Conservation (phyloP, 192 early-diverging fungal species). For the Coemansia sp. region DNA sequence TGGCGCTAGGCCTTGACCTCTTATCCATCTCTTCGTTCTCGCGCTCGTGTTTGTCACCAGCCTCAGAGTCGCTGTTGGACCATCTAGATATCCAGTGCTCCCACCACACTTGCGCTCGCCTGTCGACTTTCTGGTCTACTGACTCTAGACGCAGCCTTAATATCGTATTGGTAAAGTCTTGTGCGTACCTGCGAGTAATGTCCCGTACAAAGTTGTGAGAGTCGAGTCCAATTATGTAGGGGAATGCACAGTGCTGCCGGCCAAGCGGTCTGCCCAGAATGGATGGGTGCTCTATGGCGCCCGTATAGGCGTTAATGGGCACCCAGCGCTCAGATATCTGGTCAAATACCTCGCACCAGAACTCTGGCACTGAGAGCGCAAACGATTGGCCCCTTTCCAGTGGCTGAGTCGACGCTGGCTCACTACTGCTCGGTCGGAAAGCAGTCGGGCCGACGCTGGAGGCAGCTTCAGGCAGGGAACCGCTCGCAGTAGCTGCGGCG, state of each 20-base stretch:
- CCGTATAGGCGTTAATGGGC: constrained; percentile 35
- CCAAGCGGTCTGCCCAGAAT: constrained; percentile 9
- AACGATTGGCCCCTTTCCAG: neutral
- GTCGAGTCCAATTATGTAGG: constrained; percentile 39
- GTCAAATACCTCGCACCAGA: constrained; percentile 72
- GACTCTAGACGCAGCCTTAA: constrained; percentile 51
- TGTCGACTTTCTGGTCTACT: constrained; percentile 15
- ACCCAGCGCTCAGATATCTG: constrained; percentile 61
- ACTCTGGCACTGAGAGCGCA: constrained; percentile 42
- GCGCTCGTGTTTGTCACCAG: constrained; percentile 23
- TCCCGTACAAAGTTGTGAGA: constrained; percentile 21
- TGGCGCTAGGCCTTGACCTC: constrained; percentile 59
- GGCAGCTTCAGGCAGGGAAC: neutral
- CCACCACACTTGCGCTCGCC: constrained; percentile 41
- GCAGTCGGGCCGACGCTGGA: neutral
- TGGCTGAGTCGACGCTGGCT: neutral
- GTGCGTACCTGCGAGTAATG: constrained; percentile 47
- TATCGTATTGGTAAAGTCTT: constrained; percentile 44
- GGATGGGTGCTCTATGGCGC: constrained; percentile 24
- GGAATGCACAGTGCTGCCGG: neutral
- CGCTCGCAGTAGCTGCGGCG: neutral
- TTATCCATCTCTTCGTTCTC: constrained; percentile 62
- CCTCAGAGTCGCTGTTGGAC: constrained; percentile 21
- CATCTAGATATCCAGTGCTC: constrained; percentile 41
- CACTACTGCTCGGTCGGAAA: neutral